phyloP scores from a whole-genome alignment of 2,329 filamentous ascomycete species.

The Fusarium albosuccineum region DNA sequence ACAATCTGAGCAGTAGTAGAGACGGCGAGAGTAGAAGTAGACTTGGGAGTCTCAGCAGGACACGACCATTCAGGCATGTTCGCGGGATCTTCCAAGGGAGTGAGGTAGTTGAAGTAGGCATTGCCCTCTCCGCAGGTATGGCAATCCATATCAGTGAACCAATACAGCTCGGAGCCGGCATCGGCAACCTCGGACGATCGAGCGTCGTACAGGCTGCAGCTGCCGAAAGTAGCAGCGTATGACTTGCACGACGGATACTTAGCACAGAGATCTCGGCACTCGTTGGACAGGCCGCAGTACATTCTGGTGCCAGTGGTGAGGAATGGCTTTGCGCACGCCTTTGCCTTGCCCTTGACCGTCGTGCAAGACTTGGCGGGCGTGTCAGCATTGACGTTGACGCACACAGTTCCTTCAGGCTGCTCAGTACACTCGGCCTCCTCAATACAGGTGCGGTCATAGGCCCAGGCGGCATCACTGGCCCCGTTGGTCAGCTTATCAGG shows the following conservation, averaged over 20 bases:
- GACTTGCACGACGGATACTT: conserved; percentile 40
- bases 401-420: conserved; percentile 23
- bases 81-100: conserved; percentile 15
- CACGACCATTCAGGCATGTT: conserved; percentile 25
- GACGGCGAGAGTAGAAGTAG: neutral
- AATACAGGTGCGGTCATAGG: conserved; percentile 39
- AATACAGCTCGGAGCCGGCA: conserved; percentile 1
- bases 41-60: neutral
- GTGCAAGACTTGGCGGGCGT: conserved; percentile 32
- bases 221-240: conserved; percentile 31
- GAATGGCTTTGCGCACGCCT: conserved; percentile 38
- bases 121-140: conserved; percentile 32
- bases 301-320: conserved; percentile 18
- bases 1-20: neutral
- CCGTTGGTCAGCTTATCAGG: conserved; percentile 20
- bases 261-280: conserved; percentile 41
- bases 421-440: conserved; percentile 20
- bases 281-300: conserved; percentile 20
- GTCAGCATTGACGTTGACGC: conserved; percentile 35
- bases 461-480: conserved; percentile 23
- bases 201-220: conserved; percentile 33
- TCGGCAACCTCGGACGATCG: conserved; percentile 31
- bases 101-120: conserved; percentile 38
- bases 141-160: conserved; percentile 38
- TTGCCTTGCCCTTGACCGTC: conserved; percentile 24